Percentiles rank a stretch among this genome's conserved stretches.
These are phyloP conservation scores for Posidonia australis DNA, from an alignment of 106 monocot genomes.

Conservation along the genomic window DNA sequence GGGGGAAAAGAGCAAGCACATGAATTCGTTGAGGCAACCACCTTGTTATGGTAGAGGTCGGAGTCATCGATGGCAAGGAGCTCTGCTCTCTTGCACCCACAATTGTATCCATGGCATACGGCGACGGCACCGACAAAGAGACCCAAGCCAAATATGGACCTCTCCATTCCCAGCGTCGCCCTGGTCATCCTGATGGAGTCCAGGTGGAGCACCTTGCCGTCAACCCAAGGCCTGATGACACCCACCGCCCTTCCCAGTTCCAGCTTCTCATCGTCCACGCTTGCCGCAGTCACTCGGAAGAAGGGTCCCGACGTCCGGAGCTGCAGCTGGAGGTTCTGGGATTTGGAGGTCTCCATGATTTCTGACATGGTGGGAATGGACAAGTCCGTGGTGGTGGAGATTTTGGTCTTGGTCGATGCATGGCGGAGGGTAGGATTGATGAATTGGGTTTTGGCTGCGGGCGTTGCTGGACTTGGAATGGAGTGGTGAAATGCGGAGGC, in stretches of 20 bases:
- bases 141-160: conserved; percentile 29
- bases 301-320: conserved; percentile 18
- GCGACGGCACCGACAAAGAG: conserved; percentile 26
- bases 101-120: conserved; percentile 23
- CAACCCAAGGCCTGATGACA: conserved; percentile 14
- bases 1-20: background rate
- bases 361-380: conserved; percentile 21
- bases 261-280: background rate
- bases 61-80: conserved; percentile 32
- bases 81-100: conserved; percentile 25
- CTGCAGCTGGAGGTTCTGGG: conserved; percentile 16
- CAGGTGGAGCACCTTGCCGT: conserved; percentile 19
- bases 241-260: conserved; percentile 27
- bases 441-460: background rate
- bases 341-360: conserved; percentile 12
- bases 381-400: too few species aligned
- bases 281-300: conserved; percentile 14
- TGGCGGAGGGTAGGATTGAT: background rate
- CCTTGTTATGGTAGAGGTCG: conserved; percentile 21
- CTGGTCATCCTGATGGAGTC: conserved; percentile 22
- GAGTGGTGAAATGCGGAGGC: background rate
- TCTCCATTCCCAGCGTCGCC: conserved; percentile 15
- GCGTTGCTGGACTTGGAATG: too few species aligned
- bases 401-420: background rate
- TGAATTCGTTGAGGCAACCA: background rate